Evolutionary conservation across 257 asterid species (phyloP).

Genomic region (Craterostigma plantagineum): DNA sequence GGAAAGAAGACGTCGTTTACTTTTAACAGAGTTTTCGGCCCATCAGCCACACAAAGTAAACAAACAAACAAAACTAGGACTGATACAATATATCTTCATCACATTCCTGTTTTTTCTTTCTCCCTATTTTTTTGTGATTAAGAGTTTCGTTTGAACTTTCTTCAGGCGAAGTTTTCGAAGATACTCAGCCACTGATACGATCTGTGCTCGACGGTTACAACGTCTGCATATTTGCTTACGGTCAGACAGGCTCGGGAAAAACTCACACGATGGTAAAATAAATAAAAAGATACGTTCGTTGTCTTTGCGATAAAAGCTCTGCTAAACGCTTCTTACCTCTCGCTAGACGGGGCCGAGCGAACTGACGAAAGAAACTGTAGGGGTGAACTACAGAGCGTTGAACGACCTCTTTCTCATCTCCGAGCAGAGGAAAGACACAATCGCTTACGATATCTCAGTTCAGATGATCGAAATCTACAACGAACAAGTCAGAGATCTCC

Average conservation of each 20-base stretch:
- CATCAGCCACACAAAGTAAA: constrained; percentile 34
- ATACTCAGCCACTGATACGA: constrained; percentile 31
- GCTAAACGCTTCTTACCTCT: neutral
- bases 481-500: constrained; percentile 49
- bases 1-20: constrained; percentile 23
- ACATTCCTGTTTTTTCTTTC: neutral
- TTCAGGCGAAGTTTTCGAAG: constrained; percentile 31
- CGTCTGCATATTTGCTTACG: constrained; percentile 39
- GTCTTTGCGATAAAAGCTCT: neutral
- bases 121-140: neutral
- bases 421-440: constrained; percentile 19
- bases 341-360: constrained; percentile 30
- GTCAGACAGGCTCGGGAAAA: constrained; percentile 34
- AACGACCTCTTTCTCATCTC: constrained; percentile 33
- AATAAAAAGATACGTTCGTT: neutral
- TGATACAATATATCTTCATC: neutral
- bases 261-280: constrained; percentile 23
- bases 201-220: constrained; percentile 40
- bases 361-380: constrained; percentile 24
- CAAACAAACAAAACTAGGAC: too few relatives aligned
- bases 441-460: constrained; percentile 26
- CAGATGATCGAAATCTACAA: constrained; percentile 50
- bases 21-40: constrained; percentile 37
- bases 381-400: constrained; percentile 46
- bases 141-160: neutral